Evolutionary conservation across 2,329 filamentous ascomycete genomes (phyloP).

Genomic region (Ramichloridium luteum): DNA sequence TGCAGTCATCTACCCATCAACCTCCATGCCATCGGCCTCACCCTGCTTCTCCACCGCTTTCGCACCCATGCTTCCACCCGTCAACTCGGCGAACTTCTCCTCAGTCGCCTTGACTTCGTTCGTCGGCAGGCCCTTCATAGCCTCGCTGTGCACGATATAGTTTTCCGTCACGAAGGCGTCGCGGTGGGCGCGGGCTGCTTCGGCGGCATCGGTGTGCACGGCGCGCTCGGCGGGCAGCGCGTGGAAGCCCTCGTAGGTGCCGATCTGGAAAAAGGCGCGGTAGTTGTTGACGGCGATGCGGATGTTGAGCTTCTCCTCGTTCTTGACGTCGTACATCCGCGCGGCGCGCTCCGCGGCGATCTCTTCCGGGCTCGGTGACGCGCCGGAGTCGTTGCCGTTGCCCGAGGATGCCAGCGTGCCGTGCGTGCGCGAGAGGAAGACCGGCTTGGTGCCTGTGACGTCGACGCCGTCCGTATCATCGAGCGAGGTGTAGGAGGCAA

Average conservation of each 20-base stretch:
- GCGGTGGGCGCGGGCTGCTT: conserved; percentile 23
- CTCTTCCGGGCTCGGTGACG: background rate
- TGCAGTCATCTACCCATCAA: too few relatives aligned
- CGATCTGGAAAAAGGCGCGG: conserved; percentile 30
- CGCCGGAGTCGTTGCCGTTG: conserved; percentile 3
- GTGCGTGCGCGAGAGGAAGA: background rate
- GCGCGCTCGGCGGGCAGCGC: conserved; percentile 23
- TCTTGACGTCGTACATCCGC: conserved; percentile 16
- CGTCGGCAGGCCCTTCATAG: conserved; percentile 35
- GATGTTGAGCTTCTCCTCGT: conserved; percentile 32
- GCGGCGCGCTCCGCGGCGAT: conserved; percentile 1
- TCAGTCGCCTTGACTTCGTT: conserved; percentile 37
- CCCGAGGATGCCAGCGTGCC: background rate
- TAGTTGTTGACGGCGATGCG: conserved; percentile 34
- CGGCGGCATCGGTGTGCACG: conserved; percentile 24
- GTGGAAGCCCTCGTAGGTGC: conserved; percentile 32
- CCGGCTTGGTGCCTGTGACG: conserved; percentile 1
- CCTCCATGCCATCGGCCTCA: conserved; percentile 17
- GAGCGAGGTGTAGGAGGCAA: conserved; percentile 77
- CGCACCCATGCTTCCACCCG: conserved; percentile 12
- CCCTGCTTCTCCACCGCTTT: conserved; percentile 7
- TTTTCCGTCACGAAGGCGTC: conserved; percentile 29
- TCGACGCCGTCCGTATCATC: conserved; percentile 56
- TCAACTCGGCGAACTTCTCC: conserved; percentile 15
- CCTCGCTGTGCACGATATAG: conserved; percentile 33